Conservation (phyloP, 306 rosid genomes). For the Quercus robur region DNA sequence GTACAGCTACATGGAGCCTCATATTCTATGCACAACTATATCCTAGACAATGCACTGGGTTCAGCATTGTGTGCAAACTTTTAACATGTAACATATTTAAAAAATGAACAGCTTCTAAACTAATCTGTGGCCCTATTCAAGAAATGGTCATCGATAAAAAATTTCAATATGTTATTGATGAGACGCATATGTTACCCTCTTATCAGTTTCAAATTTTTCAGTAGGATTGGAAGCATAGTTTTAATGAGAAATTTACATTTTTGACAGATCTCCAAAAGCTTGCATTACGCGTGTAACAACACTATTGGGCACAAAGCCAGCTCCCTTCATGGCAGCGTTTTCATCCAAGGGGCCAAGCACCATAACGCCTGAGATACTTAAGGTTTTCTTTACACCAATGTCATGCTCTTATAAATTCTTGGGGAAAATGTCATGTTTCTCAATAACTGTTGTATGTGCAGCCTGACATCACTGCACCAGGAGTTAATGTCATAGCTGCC, state of each 20-base stretch:
- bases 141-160: not conserved
- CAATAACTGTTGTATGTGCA: slow-evolving; percentile 27
- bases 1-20: not conserved
- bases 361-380: slow-evolving; percentile 71
- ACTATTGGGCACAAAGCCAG: slow-evolving; percentile 58
- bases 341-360: slow-evolving; percentile 85
- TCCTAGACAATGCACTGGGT: not conserved
- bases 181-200: not conserved
- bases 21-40: not conserved
- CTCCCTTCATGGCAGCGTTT: slow-evolving; percentile 92
- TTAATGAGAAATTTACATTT: not conserved
- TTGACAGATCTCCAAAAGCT: slow-evolving; percentile 57
- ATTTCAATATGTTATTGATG: not conserved
- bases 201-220: not conserved
- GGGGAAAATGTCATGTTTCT: not conserved
- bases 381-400: slow-evolving; percentile 39
- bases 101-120: not conserved
- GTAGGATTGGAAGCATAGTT: not conserved
- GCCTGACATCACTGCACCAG: slow-evolving; percentile 98
- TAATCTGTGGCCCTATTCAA: not conserved
- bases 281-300: slow-evolving; percentile 63
- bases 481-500: slow-evolving; percentile 88
- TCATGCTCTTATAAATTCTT: not conserved
- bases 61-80: not conserved
- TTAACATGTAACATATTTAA: not conserved